Evolutionary conservation across 495 filamentous ascomycete species (phyloP).

Genomic region (Thermochaetoides thermophila): DNA sequence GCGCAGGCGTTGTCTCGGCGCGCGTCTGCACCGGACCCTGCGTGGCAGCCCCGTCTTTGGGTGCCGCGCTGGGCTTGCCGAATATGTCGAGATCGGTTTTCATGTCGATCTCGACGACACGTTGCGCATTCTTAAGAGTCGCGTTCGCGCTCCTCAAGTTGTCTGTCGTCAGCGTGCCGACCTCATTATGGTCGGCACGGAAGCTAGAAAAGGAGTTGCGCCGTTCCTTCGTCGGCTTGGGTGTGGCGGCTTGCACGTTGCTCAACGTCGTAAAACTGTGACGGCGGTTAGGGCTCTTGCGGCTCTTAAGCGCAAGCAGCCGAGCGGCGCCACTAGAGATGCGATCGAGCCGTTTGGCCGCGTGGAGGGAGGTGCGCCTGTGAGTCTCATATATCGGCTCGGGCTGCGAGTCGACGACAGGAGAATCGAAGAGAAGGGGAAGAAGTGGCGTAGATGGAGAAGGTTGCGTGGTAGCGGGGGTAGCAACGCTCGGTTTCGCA

Average conservation of each 20-base stretch:
- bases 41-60: too few relatives aligned
- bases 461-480: too few relatives aligned
- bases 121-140: neutral
- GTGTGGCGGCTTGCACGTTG: neutral
- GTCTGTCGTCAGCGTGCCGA: too few relatives aligned
- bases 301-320: slow-evolving; percentile 10
- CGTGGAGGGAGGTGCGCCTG: slow-evolving; percentile 15
- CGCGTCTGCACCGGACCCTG: too few relatives aligned
- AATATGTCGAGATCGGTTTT: slow-evolving; percentile 20
- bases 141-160: too few relatives aligned
- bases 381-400: slow-evolving; percentile 16
- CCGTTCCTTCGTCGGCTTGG: slow-evolving; percentile 3
- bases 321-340: slow-evolving; percentile 8
- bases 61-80: slow-evolving; percentile 3
- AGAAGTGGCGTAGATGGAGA: too few relatives aligned
- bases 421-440: slow-evolving; percentile 21
- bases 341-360: slow-evolving; percentile 16
- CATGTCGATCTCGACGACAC: slow-evolving; percentile 16
- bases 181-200: neutral
- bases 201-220: slow-evolving; percentile 12
- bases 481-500: too few relatives aligned
- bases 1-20: too few relatives aligned
- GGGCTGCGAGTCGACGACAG: slow-evolving; percentile 3
- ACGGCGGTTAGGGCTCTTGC: slow-evolving; percentile 10
- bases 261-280: slow-evolving; percentile 14